Conservation (phyloP, 148 eudicot species). For the Talinum fruticosum region DNA sequence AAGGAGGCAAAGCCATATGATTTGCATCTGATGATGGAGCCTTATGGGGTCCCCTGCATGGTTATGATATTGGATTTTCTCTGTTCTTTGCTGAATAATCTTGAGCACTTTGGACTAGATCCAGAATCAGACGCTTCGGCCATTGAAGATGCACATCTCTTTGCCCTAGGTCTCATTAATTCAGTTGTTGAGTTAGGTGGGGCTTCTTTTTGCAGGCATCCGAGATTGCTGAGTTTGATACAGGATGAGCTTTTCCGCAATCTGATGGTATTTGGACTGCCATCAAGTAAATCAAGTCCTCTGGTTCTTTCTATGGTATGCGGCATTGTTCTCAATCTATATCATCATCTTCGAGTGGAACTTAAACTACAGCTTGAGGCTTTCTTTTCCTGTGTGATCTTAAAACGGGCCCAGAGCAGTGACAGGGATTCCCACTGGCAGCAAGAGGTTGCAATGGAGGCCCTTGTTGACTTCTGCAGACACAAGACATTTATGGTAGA, state of each 20-base stretch:
- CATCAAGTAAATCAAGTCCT: slow-evolving; percentile 84
- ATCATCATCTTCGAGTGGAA: slow-evolving; percentile 67
- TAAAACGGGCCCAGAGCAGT: slow-evolving; percentile 79
- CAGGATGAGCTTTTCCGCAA: slow-evolving; percentile 78
- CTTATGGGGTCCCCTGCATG: slow-evolving; percentile 90
- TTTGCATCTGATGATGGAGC: slow-evolving; percentile 53
- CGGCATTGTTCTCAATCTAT: slow-evolving; percentile 82
- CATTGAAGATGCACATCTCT: slow-evolving; percentile 85
- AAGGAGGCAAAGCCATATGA: slow-evolving; percentile 50
- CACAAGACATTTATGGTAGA: slow-evolving; percentile 77
- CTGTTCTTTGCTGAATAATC: slow-evolving; percentile 72
- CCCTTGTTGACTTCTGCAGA: slow-evolving; percentile 94
- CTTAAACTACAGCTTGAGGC: slow-evolving; percentile 87
- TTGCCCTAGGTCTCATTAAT: slow-evolving; percentile 83
- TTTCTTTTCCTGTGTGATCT: slow-evolving; percentile 73
- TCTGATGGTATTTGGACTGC: slow-evolving; percentile 86
- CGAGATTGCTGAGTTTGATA: slow-evolving; percentile 62
- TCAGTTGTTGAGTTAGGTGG: slow-evolving; percentile 86
- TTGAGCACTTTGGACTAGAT: slow-evolving; percentile 58
- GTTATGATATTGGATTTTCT: slow-evolving; percentile 86
- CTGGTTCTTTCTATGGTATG: slow-evolving; percentile 86
- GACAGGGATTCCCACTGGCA: slow-evolving; percentile 85
- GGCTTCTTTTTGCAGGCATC: slow-evolving; percentile 62
- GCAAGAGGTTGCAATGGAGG: slow-evolving; percentile 97
- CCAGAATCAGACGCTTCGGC: slow-evolving; percentile 66